A percentile compares a stretch with the other conserved stretches of the same genome.
These are phyloP conservation scores for Malus domestica DNA, from an alignment of 306 rosid genomes.

Conservation along the genomic window DNA sequence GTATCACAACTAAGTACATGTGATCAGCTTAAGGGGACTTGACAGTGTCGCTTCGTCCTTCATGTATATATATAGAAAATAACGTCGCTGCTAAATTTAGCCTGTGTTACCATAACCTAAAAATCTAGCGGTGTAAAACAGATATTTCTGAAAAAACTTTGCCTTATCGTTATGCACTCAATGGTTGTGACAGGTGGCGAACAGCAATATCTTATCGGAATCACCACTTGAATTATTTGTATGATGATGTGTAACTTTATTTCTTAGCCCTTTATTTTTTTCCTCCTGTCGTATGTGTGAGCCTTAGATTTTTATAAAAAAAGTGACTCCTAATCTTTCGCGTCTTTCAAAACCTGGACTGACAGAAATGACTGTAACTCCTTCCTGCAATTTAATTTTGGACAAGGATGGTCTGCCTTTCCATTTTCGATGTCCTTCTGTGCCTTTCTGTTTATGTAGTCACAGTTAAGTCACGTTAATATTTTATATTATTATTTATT, in stretches of 20 bases:
- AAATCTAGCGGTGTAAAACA: constrained; percentile 3
- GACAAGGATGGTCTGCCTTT: no score
- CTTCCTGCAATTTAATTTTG: not conserved
- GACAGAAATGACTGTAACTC: not conserved
- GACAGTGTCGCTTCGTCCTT: not conserved
- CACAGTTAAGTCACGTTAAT: no score
- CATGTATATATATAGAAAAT: not conserved
- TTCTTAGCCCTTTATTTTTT: not conserved
- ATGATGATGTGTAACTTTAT: not conserved
- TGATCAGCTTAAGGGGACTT: not conserved
- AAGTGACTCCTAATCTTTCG: not conserved
- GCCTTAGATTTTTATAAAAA: not conserved
- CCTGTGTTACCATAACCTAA: not conserved
- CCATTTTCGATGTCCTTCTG: no score
- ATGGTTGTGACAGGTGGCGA: constrained; percentile 17
- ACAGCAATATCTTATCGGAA: constrained; percentile 21
- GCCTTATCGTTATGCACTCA: constrained; percentile 20
- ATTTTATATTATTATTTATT: no score
- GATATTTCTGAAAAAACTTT: not conserved
- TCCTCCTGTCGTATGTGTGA: not conserved
- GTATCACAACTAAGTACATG: not conserved
- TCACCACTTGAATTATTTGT: not conserved
- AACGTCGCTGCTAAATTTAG: not conserved
- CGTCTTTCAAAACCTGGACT: not conserved
- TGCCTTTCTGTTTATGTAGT: no score